phyloP scores from a whole-genome alignment of 73 alveolate species.

The Blepharisma japonicum region DNA sequence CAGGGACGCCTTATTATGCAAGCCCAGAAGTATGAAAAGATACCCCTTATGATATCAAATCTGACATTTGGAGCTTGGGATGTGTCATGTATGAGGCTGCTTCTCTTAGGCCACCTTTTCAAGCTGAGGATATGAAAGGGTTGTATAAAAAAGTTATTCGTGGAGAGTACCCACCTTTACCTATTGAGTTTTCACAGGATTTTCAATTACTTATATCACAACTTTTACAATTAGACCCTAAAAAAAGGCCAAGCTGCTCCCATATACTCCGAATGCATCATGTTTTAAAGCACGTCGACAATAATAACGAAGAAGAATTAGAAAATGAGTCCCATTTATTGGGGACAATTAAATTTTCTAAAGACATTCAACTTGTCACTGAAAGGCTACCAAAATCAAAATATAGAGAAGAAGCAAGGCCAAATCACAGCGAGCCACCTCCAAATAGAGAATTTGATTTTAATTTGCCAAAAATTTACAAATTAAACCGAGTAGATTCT shows the following conservation, averaged over 20 bases:
- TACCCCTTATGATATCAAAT: conserved; percentile 77
- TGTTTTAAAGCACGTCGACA: conserved; percentile 35
- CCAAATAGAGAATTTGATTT: no score
- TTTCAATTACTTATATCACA: conserved; percentile 37
- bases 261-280: conserved; percentile 39
- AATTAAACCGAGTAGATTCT: no score
- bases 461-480: no score
- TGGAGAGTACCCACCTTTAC: conserved; percentile 66
- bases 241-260: conserved; percentile 38
- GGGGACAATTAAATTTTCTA: conserved; percentile 69
- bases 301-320: conserved; percentile 38
- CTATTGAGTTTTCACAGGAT: conserved; percentile 52
- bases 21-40: conserved; percentile 73
- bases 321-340: conserved; percentile 42
- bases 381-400: conserved; percentile 65
- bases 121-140: conserved; percentile 86
- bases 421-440: neutral
- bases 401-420: conserved; percentile 32
- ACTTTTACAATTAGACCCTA: conserved; percentile 50
- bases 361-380: conserved; percentile 48
- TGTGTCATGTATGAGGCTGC: conserved; percentile 80
- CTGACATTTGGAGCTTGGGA: conserved; percentile 91
- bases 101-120: conserved; percentile 70
- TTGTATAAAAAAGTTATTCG: conserved; percentile 60
- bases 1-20: conserved; percentile 80